phyloP scores from a whole-genome alignment of 257 asterid genomes.

The Forsythia viridissima region DNA sequence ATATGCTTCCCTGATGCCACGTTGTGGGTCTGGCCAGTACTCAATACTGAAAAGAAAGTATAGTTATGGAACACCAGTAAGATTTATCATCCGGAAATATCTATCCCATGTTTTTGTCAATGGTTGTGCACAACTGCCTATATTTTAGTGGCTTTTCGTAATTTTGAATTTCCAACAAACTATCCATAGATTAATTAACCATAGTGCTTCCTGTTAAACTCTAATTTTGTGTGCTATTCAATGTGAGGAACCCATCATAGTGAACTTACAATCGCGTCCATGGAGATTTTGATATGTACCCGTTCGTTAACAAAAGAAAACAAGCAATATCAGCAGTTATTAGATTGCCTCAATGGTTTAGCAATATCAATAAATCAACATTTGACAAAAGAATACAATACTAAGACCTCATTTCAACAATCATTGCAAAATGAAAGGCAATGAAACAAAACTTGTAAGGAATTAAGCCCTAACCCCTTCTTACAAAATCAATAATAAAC shows the following conservation, averaged over 20 bases:
- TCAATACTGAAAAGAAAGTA: slow-evolving; percentile 59
- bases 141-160: neutral
- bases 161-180: neutral
- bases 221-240: neutral
- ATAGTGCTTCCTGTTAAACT: neutral
- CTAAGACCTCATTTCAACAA: slow-evolving; percentile 6
- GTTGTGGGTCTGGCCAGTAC: slow-evolving; percentile 99
- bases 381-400: neutral
- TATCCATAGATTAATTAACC: neutral
- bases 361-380: neutral
- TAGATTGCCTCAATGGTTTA: neutral
- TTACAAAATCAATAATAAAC: neutral
- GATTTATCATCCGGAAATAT: neutral
- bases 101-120: slow-evolving; percentile 7
- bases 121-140: slow-evolving; percentile 1
- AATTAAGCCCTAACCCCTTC: neutral
- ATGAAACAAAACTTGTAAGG: neutral
- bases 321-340: neutral
- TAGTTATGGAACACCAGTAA: slow-evolving; percentile 13
- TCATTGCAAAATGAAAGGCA: neutral
- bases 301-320: neutral
- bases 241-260: neutral
- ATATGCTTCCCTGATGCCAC: slow-evolving; percentile 94
- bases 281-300: neutral
- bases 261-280: neutral